Conservation (phyloP, 495 filamentous ascomycete genomes). For the Penicillium bialowiezense region DNA sequence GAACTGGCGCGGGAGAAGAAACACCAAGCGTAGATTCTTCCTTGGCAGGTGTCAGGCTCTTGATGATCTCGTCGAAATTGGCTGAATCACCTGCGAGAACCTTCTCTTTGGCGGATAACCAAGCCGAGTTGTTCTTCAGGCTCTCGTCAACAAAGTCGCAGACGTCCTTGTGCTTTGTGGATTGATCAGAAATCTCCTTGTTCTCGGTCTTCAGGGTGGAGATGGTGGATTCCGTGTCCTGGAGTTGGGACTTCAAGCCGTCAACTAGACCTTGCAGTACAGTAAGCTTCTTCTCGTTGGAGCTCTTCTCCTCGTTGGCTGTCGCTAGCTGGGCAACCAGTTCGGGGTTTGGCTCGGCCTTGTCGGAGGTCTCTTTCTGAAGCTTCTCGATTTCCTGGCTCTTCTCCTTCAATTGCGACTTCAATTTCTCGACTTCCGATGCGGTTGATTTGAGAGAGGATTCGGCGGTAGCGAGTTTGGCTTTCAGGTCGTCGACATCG, state of each 20-base stretch:
- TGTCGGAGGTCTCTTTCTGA: constrained; percentile 38
- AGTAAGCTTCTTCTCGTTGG: constrained; percentile 49
- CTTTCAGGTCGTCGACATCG: constrained; percentile 41
- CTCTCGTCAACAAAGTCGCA: constrained; percentile 38
- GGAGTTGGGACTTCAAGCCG: constrained; percentile 48
- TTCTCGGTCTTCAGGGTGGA: constrained; percentile 40
- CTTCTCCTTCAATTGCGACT: constrained; percentile 53
- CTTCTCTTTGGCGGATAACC: constrained; percentile 35
- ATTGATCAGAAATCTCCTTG: constrained; percentile 28
- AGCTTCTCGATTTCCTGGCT: constrained; percentile 51
- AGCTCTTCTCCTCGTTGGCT: constrained; percentile 38
- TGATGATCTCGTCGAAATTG: constrained; percentile 37
- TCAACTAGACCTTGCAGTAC: constrained; percentile 54
- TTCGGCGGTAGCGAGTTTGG: constrained; percentile 41
- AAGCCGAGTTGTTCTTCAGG: constrained; percentile 32
- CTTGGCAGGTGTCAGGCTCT: constrained; percentile 25
- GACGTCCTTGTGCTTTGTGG: constrained; percentile 30
- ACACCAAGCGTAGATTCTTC: constrained; percentile 8
- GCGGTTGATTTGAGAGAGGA: constrained; percentile 44
- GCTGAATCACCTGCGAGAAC: constrained; percentile 28
- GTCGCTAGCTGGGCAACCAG: constrained; percentile 33
- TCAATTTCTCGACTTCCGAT: constrained; percentile 49
- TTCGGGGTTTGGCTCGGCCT: constrained; percentile 37
- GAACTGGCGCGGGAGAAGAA: constrained; percentile 8
- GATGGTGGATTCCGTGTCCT: constrained; percentile 47